Evolutionary conservation across 805 yeast species (phyloP).

Genomic region (Kuraishia floccosa): DNA sequence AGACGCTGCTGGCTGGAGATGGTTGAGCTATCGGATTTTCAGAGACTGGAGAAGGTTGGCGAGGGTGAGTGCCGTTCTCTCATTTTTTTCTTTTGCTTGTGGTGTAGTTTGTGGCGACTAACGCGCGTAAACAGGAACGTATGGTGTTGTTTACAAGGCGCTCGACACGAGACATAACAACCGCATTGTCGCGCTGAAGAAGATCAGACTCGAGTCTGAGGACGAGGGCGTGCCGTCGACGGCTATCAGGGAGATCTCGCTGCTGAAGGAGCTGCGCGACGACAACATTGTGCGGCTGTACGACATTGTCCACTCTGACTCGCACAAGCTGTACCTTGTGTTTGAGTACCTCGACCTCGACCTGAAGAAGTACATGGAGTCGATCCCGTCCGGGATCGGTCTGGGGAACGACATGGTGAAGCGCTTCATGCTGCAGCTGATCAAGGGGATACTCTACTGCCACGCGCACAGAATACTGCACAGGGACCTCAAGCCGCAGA

Average conservation of each 20-base stretch:
- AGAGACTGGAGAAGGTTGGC: slow-evolving; percentile 91
- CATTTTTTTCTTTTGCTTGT: no score
- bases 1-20: no score
- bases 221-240: slow-evolving; percentile 99
- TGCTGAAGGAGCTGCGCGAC: slow-evolving; percentile 87
- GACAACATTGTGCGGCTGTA: slow-evolving; percentile 85
- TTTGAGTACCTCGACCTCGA: slow-evolving; percentile 92
- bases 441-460: slow-evolving; percentile 86
- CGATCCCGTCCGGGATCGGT: slow-evolving; percentile 84
- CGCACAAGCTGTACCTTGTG: slow-evolving; percentile 84
- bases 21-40: slow-evolving; percentile 88
- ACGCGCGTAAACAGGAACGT: no score
- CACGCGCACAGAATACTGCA: slow-evolving; percentile 92
- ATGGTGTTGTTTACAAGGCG: slow-evolving; percentile 97
- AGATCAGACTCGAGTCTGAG: slow-evolving; percentile 90
- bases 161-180: slow-evolving; percentile 80
- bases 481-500: slow-evolving; percentile 95
- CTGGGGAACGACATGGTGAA: slow-evolving; percentile 86
- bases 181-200: slow-evolving; percentile 91
- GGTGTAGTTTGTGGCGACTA: no score
- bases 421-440: slow-evolving; percentile 83
- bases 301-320: slow-evolving; percentile 92
- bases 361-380: slow-evolving; percentile 93
- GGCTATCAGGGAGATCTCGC: slow-evolving; percentile 91
- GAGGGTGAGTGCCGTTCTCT: slow-evolving; percentile 47